A percentile compares a stretch with the other conserved stretches of the same genome.
phyloP scores from a whole-genome alignment of 1,284 basidiomycete genomes.

The Ustilago crameri region DNA sequence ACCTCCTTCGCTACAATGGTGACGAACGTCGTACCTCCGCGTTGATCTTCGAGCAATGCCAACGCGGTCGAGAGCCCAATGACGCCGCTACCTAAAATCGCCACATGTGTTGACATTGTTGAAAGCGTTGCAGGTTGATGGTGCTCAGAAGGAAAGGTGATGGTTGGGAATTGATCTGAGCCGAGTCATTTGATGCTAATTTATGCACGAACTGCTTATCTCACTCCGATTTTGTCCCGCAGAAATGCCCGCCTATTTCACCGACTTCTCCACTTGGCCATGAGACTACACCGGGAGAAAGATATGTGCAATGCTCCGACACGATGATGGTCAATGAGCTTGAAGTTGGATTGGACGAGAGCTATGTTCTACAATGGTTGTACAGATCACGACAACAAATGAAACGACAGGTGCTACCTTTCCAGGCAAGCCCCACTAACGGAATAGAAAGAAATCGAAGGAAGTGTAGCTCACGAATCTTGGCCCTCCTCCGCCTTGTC shows the following conservation, averaged over 20 bases:
- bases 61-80: slow-evolving; percentile 51
- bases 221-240: slow-evolving; percentile 5
- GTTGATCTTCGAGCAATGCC: slow-evolving; percentile 37
- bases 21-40: slow-evolving; percentile 7
- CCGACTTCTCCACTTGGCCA: slow-evolving; percentile 4
- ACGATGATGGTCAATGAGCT: not conserved
- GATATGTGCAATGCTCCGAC: not conserved
- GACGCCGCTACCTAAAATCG: slow-evolving; percentile 46
- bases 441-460: slow-evolving; percentile 5
- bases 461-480: slow-evolving; percentile 15
- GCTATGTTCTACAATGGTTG: slow-evolving; percentile 39
- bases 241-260: slow-evolving; percentile 24
- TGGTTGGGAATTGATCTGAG: too few relatives aligned
- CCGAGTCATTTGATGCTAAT: not conserved
- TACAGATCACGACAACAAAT: slow-evolving; percentile 19
- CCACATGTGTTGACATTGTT: slow-evolving; percentile 12
- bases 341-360: not conserved
- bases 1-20: slow-evolving; percentile 42
- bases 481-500: slow-evolving; percentile 25
- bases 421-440: slow-evolving; percentile 13
- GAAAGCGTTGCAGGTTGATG: not conserved
- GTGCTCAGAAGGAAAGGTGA: too few relatives aligned
- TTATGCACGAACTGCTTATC: not conserved
- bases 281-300: not conserved
- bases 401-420: not conserved